Conservation (phyloP, 768 basidiomycete genomes). For the Filobasidium wieringae region DNA sequence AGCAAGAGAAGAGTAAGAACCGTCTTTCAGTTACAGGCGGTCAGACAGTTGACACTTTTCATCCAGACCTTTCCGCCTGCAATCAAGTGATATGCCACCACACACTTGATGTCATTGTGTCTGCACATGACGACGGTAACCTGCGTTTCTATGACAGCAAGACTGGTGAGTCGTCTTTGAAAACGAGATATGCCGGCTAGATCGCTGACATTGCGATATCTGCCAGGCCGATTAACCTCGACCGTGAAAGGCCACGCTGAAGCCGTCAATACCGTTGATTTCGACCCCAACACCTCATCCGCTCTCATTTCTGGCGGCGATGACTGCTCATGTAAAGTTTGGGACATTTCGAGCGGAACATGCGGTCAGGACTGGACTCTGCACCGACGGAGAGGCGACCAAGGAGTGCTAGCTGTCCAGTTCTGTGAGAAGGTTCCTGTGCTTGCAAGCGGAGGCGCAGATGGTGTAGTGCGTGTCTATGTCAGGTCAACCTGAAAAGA, state of each 20-base stretch:
- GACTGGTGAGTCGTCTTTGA: slow-evolving; percentile 50
- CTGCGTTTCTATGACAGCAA: slow-evolving; percentile 77
- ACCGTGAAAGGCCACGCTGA: slow-evolving; percentile 85
- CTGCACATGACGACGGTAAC: slow-evolving; percentile 86
- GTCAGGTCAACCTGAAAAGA: not conserved
- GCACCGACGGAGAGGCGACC: slow-evolving; percentile 77
- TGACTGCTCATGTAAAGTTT: slow-evolving; percentile 87
- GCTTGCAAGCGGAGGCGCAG: slow-evolving; percentile 8
- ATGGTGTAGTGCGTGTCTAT: slow-evolving; percentile 11
- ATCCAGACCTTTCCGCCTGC: not conserved
- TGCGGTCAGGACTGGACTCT: slow-evolving; percentile 77
- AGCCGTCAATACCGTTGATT: slow-evolving; percentile 77
- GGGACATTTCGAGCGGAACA: slow-evolving; percentile 63
- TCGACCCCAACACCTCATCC: slow-evolving; percentile 68
- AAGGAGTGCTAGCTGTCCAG: slow-evolving; percentile 72
- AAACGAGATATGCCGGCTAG: not conserved
- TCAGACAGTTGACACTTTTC: not conserved
- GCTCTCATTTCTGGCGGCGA: slow-evolving; percentile 80
- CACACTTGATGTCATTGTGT: slow-evolving; percentile 72
- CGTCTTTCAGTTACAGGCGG: not conserved
- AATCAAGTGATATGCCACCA: slow-evolving; percentile 83
- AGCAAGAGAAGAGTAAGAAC: slow-evolving; percentile 43
- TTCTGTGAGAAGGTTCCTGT: not conserved
- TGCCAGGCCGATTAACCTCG: slow-evolving; percentile 47
- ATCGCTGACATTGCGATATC: not conserved